phyloP scores from a whole-genome alignment of 371 early-diverging fungal genomes.

The Saksenaea vasiformis region DNA sequence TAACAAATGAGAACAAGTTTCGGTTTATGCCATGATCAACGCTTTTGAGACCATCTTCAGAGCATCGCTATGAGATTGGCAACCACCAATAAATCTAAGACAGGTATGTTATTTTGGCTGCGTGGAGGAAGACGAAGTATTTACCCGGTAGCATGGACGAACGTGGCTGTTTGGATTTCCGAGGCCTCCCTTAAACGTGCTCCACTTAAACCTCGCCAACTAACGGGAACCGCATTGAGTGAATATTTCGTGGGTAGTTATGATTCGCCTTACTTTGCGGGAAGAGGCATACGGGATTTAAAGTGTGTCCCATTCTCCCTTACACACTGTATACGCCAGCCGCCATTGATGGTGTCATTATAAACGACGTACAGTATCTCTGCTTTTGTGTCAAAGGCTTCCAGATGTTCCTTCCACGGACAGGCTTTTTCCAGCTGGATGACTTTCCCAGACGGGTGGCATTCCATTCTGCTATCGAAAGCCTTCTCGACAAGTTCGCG shows the following conservation, averaged over 20 bases:
- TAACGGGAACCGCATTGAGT: not conserved
- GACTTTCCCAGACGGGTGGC: conserved; percentile 7
- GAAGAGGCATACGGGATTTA: not conserved
- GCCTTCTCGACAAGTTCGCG: not conserved
- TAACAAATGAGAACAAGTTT: not conserved
- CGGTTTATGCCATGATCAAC: not conserved
- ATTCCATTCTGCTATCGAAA: conserved; percentile 1
- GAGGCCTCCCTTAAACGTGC: not conserved
- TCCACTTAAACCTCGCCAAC: not conserved
- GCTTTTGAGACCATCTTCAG: not conserved
- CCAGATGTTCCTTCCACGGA: conserved; percentile 9
- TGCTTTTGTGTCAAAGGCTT: not conserved
- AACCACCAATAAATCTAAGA: not conserved
- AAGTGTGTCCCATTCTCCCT: not conserved
- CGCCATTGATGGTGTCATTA: not conserved
- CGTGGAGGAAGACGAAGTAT: not conserved
- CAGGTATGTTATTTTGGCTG: not conserved
- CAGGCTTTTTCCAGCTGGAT: not conserved
- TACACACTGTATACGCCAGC: not conserved
- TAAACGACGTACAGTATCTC: conserved; percentile 1
- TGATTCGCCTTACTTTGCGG: not conserved
- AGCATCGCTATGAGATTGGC: not conserved
- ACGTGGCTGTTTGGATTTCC: not conserved
- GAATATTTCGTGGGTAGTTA: not conserved
- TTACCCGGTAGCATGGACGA: not conserved